A percentile compares a stretch with the other conserved stretches of the same genome.
Evolutionary conservation across 1,284 basidiomycete species (phyloP).

Genomic region (Golubevia pallescens): DNA sequence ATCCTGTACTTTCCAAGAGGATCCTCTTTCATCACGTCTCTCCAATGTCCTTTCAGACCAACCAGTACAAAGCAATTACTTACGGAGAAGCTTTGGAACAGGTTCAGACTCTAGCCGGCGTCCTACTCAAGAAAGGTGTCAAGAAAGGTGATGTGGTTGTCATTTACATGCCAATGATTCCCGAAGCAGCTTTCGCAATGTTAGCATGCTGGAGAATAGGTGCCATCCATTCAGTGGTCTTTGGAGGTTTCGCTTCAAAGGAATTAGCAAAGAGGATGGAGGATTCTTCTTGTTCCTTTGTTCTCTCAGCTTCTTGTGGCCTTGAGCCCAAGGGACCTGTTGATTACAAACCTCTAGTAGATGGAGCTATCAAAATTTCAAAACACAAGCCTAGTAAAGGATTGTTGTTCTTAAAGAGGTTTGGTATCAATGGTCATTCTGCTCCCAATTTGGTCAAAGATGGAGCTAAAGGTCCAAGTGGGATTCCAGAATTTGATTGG

Average conservation of each 20-base stretch:
- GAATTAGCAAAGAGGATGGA: conserved; percentile 55
- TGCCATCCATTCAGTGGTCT: conserved; percentile 59
- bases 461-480: conserved; percentile 18
- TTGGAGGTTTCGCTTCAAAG: conserved; percentile 54
- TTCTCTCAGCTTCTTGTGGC: conserved; percentile 49
- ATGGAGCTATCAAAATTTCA: conserved; percentile 32
- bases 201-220: conserved; percentile 55
- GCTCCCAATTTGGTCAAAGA: conserved; percentile 15
- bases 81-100: conserved; percentile 44
- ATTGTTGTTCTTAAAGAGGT: conserved; percentile 33
- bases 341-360: conserved; percentile 53
- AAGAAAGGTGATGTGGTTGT: conserved; percentile 51
- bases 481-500: conserved; percentile 47
- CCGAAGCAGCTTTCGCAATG: conserved; percentile 54
- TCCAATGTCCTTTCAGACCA: conserved; percentile 37
- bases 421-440: conserved; percentile 39
- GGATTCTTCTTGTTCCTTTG: conserved; percentile 37
- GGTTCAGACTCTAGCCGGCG: conserved; percentile 46
- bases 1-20: conserved; percentile 20
- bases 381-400: conserved; percentile 37
- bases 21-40: conserved; percentile 43
- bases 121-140: conserved; percentile 36
- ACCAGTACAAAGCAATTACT: conserved; percentile 25
- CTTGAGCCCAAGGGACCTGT: conserved; percentile 51
- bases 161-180: conserved; percentile 61